phyloP scores from a whole-genome alignment of 1,284 basidiomycete genomes.

The Flammula alnicola region DNA sequence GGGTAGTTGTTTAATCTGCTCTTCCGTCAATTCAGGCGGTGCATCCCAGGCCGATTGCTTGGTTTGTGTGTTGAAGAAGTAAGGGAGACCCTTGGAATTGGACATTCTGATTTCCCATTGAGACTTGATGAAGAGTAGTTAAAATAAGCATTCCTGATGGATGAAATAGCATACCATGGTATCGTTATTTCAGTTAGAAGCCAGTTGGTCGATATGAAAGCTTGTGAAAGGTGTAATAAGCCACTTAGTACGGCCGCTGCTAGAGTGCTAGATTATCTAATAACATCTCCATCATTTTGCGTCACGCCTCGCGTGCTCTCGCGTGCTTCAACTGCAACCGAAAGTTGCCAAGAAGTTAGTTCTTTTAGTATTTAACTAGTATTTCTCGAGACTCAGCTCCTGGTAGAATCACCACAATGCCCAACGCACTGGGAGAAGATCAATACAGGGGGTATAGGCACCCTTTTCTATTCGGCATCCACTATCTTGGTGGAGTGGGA shows the following conservation, averaged over 20 bases:
- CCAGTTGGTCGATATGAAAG: too few species aligned
- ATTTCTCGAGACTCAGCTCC: too few species aligned
- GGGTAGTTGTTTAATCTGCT: conserved; percentile 67
- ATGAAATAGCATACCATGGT: conserved; percentile 14
- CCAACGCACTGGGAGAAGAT: conserved; percentile 19
- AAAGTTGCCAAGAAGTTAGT: too few species aligned
- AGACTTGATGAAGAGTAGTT: conserved; percentile 26
- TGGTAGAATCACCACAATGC: conserved; percentile 4
- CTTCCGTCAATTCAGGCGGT: conserved; percentile 68
- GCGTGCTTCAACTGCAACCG: too few species aligned
- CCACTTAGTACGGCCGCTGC: too few species aligned
- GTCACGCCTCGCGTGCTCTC: too few species aligned
- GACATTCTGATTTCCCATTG: conserved; percentile 87
- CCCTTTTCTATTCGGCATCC: conserved; percentile 50
- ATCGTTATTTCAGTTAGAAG: neutral
- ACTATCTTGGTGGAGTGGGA: conserved; percentile 45
- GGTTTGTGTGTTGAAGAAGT: conserved; percentile 85
- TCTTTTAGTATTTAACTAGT: too few species aligned
- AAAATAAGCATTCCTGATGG: neutral
- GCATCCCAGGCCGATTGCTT: conserved; percentile 84
- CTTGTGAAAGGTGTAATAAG: too few species aligned
- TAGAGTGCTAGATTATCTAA: too few species aligned
- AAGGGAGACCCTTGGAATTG: conserved; percentile 78
- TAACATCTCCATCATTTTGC: too few species aligned
- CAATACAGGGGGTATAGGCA: conserved; percentile 47